These are phyloP conservation scores for Funneliformis mosseae DNA, from an alignment of 192 early-diverging fungal genomes.

Conservation along the genomic window DNA sequence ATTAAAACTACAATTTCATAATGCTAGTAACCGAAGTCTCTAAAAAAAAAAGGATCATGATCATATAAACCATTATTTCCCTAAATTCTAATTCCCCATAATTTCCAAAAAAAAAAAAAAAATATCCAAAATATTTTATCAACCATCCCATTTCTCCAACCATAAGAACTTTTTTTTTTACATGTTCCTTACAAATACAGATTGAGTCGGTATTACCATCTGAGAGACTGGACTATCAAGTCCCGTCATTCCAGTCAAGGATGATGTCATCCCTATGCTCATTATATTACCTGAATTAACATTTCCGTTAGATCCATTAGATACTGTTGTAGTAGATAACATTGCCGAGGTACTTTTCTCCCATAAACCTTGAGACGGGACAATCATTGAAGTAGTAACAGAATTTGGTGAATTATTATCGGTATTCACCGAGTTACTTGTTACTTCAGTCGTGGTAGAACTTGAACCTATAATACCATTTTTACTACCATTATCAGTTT, in stretches of 20 bases:
- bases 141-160: not conserved
- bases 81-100: not conserved
- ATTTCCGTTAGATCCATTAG: not conserved
- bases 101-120: not conserved
- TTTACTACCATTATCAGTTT: constrained; percentile 12
- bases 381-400: not conserved
- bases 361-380: constrained; percentile 18
- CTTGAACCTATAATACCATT: constrained; percentile 2
- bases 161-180: not conserved
- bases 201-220: not conserved
- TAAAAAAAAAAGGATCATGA: too few relatives aligned
- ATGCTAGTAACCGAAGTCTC: too few relatives aligned
- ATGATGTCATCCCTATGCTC: constrained; percentile 10
- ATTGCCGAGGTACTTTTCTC: not conserved
- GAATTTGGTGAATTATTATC: not conserved
- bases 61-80: not conserved
- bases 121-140: not conserved
- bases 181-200: constrained; percentile 11
- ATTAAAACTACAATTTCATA: too few relatives aligned
- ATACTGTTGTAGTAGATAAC: not conserved
- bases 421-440: not conserved
- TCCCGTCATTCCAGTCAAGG: not conserved
- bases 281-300: not conserved
- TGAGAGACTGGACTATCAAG: not conserved
- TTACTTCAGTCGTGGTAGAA: not conserved